Base-by-base conservation (phyloP, 441 rosid species). In the Arabidopsis hybrid region DNA sequence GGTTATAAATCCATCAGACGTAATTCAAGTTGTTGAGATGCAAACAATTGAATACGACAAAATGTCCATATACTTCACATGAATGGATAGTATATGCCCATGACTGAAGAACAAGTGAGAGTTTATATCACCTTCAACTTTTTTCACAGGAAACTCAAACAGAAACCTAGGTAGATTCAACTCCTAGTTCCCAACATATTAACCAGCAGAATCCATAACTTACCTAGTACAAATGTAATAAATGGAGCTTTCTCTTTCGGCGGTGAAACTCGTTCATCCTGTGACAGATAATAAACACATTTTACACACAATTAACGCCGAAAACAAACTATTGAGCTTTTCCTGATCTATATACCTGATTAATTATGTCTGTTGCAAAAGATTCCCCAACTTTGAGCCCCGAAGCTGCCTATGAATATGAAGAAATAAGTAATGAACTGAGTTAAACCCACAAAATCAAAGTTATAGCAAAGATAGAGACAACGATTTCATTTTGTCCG, bases 201-300 rank as follows among this genome's bases (percentile, higher is more conserved):
- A 46, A 70, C 46, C 31, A 63, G 8, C 47, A 50, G 51, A 71
- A 58, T 59, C 5, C 1, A 61, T 58, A 52, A 61, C 78, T 83
- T 67, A 91, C 99, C 99, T 50, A 95, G 72, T 52, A 95, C 98
- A 76, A 95, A 95, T 63, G 92, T 86, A 61, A 92, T 88, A 75
- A 88, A 91, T 16, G 86, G 90, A 67, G 74, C 61, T 80, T 80
- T 87, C 80, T 76, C 88, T 67, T 78, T 76, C 59, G 72, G 34
- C 31, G 53, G 76, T 31, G 68, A 78, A 84, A 18, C 51, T 21
- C 62, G 70, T 83, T 91, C 88, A 81, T 83, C 81, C 69, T 74
- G 79, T 17, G 60, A 83, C 69, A 71, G 52, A 11, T 34, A 59
- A 39, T 61, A 52, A 42, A 70, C 53, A 61, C 57, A 60, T 67